phyloP scores from a whole-genome alignment of 345 rosid species.

The Populus tremula region DNA sequence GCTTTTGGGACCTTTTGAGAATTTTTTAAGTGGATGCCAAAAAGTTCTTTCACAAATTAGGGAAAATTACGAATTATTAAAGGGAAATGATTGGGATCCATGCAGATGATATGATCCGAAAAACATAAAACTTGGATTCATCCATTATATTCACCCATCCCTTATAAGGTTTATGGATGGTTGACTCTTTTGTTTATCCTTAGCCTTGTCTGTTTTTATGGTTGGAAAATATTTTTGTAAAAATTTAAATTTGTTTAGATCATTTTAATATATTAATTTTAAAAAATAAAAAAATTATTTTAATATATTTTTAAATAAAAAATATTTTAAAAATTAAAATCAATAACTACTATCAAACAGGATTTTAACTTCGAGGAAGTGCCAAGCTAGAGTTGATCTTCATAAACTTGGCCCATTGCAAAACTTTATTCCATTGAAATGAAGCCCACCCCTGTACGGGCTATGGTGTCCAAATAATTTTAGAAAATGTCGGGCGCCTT shows the following conservation, averaged over 20 bases:
- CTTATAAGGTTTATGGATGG: neutral
- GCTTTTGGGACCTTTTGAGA: too few relatives aligned
- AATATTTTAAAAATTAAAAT: too few relatives aligned
- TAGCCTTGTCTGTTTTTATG: too few relatives aligned
- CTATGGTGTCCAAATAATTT: neutral
- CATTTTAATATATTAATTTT: too few relatives aligned
- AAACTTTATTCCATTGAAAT: neutral
- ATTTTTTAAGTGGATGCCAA: neutral
- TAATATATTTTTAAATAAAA: too few relatives aligned
- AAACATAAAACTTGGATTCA: neutral
- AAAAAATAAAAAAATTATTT: too few relatives aligned
- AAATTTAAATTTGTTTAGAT: too few relatives aligned
- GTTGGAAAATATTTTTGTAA: too few relatives aligned
- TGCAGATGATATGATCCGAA: neutral
- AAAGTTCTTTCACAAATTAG: too few relatives aligned
- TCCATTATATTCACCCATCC: neutral
- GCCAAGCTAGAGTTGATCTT: neutral
- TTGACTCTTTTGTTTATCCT: neutral
- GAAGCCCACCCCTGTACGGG: neutral
- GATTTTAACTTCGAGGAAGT: neutral
- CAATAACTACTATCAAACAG: too few relatives aligned
- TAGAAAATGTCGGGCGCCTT: neutral
- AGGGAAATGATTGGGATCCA: neutral
- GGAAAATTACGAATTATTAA: neutral
- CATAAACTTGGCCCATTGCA: neutral